These are phyloP conservation scores for Penium margaritaceum DNA, from an alignment of 139 green algal genomes.

Conservation along the genomic window DNA sequence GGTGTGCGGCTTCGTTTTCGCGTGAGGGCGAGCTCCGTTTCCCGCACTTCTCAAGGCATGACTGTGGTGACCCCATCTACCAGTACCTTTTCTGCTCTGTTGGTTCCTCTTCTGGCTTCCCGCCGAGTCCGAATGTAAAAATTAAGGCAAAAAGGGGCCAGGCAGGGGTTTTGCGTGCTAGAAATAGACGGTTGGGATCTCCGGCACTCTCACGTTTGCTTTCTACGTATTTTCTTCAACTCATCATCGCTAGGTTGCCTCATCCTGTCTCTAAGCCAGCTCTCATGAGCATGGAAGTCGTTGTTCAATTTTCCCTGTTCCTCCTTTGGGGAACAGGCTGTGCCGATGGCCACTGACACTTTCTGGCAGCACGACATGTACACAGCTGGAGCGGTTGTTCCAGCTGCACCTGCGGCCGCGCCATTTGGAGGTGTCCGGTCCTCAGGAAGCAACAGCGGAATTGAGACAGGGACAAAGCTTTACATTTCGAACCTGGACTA, in stretches of 20 bases:
- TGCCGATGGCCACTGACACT: constrained; percentile 25
- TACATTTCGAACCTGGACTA: constrained; percentile 51
- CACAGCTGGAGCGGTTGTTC: not conserved
- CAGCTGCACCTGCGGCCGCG: not conserved
- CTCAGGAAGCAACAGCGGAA: too few species aligned
- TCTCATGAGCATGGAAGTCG: not conserved
- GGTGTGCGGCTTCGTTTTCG: too few species aligned
- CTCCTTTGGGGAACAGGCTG: constrained; percentile 15
- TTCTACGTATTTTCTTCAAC: not conserved
- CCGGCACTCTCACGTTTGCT: not conserved
- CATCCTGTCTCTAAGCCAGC: not conserved
- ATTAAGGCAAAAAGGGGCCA: too few species aligned
- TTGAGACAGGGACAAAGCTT: constrained; percentile 47
- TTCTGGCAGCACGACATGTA: constrained; percentile 32
- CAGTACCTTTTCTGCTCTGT: too few species aligned
- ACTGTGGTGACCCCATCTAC: too few species aligned
- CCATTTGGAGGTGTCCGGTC: too few species aligned
- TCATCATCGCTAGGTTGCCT: not conserved
- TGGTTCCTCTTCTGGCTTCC: too few species aligned
- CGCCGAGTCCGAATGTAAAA: too few species aligned
- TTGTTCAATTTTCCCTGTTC: constrained; percentile 1
- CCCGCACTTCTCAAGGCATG: too few species aligned
- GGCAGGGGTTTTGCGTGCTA: too few species aligned
- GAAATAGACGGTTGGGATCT: too few species aligned
- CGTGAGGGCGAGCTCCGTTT: too few species aligned